Evolutionary conservation across 441 rosid species (phyloP).

Genomic region (Adansonia madagascariensis): DNA sequence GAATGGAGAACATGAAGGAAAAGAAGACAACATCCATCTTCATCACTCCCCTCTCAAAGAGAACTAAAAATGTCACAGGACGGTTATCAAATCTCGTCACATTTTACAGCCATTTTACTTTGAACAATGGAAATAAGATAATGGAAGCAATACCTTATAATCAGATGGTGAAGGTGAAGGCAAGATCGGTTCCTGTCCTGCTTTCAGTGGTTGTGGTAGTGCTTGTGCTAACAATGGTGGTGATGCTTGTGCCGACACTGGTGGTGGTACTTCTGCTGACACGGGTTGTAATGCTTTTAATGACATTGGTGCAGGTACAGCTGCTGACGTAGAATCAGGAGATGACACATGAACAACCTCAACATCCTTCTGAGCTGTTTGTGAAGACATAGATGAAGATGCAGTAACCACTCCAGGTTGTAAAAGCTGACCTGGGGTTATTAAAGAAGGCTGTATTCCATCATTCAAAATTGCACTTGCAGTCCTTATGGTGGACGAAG

Average conservation of each 20-base stretch:
- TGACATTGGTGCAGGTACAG: conserved; percentile 1
- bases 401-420: conserved; percentile 37
- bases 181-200: conserved; percentile 40
- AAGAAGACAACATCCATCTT: neutral
- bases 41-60: neutral
- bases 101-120: neutral
- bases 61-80: neutral
- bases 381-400: conserved; percentile 36
- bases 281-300: conserved; percentile 20
- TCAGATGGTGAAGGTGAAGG: conserved; percentile 43
- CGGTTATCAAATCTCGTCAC: neutral
- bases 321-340: conserved; percentile 25
- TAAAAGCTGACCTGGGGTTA: conserved; percentile 48
- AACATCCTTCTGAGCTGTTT: conserved; percentile 44
- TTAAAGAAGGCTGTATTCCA: conserved; percentile 37
- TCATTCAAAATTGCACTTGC: conserved; percentile 32
- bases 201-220: conserved; percentile 10
- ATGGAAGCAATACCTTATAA: conserved; percentile 38
- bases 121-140: neutral
- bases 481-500: conserved; percentile 15
- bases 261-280: conserved; percentile 20
- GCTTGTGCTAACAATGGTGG: conserved; percentile 21
- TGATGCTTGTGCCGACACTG: conserved; percentile 21
- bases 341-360: conserved; percentile 40
- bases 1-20: neutral